Base-by-base conservation (phyloP, 1,284 basidiomycete genomes). In the Puccinia hordei region DNA sequence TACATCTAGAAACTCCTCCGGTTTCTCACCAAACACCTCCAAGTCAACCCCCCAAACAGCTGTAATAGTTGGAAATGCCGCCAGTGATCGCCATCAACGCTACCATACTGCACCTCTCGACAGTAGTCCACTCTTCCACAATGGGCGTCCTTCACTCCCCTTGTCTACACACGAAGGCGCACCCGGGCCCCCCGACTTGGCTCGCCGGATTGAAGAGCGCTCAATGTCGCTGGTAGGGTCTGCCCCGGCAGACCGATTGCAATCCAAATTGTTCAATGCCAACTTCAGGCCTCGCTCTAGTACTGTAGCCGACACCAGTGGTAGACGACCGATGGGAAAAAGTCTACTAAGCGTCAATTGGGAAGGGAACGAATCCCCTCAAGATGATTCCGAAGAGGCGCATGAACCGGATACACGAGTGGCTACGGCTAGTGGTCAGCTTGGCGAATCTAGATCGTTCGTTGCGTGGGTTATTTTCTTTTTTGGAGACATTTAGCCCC, bases 51-150 rank as follows among this genome's bases (percentile, higher is more conserved):
- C 53, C 8, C 53, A 57, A 61, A 22, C 41, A 35, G 51, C 76
- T 27, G 1, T 53, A 33, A 8, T 72, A 30, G 59, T 35, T 10
- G 35, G 55, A 22, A 68, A 38, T 65, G 38, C 27, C 3, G 27
- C 59, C 3, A 61, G 66, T 41, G 69, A 80, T 59, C 35, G 78
- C 24, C 68, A 59, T 27, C 69, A 59, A 53, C 68, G 78, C n/a
- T 73, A 80, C 41, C 69, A 80, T 30, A 80, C 78, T 6, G 78
- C 78, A 6, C 78, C 78, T 2, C 46, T 59, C 33, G 78, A 73
- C 30, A 49, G 78, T n/a, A 80, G 61, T 38, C 57, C 68, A 38
- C 66, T 72, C 53, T 59, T 51, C 24, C 69, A 55, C 41, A 38
- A 4, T 71, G 44, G n/a, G 12, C 51, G 49, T 12, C 38, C 76